phyloP scores from a whole-genome alignment of 164 flowering plant species.

The Macadamia tetraphylla region DNA sequence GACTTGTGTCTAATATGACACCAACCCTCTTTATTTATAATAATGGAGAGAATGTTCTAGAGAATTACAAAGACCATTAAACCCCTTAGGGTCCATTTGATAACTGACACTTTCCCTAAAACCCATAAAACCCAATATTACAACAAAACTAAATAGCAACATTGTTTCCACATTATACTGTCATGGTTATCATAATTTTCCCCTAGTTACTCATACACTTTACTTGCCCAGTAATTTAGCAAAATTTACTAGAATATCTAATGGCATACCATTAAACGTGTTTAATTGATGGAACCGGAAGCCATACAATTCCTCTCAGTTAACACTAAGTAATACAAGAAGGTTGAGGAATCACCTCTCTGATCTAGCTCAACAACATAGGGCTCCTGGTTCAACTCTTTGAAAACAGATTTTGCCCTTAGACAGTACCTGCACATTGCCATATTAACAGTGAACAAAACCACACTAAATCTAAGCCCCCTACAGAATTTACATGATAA shows the following conservation, averaged over 20 bases:
- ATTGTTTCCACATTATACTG: not conserved
- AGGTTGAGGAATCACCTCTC: slow-evolving; percentile 54
- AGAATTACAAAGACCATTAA: too few relatives aligned
- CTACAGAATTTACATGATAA: not conserved
- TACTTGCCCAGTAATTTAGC: not conserved
- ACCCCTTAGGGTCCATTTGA: too few relatives aligned
- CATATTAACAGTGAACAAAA: not conserved
- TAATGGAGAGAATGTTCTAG: too few relatives aligned
- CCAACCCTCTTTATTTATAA: too few relatives aligned
- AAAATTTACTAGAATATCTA: not conserved
- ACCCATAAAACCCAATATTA: too few relatives aligned
- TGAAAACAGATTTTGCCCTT: slow-evolving; percentile 83
- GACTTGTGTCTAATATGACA: too few relatives aligned
- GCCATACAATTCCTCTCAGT: not conserved
- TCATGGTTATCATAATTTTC: not conserved
- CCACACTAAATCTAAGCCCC: not conserved
- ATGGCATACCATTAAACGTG: not conserved
- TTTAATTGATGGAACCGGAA: not conserved
- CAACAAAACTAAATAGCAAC: not conserved
- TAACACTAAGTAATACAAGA: not conserved
- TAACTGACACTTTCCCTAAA: too few relatives aligned
- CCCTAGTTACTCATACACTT: not conserved
- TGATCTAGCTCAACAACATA: slow-evolving; percentile 81
- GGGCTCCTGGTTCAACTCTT: slow-evolving; percentile 69
- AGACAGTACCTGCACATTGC: slow-evolving; percentile 60